Base-by-base conservation (phyloP, 345 rosid genomes). In the Brassica cretica region DNA sequence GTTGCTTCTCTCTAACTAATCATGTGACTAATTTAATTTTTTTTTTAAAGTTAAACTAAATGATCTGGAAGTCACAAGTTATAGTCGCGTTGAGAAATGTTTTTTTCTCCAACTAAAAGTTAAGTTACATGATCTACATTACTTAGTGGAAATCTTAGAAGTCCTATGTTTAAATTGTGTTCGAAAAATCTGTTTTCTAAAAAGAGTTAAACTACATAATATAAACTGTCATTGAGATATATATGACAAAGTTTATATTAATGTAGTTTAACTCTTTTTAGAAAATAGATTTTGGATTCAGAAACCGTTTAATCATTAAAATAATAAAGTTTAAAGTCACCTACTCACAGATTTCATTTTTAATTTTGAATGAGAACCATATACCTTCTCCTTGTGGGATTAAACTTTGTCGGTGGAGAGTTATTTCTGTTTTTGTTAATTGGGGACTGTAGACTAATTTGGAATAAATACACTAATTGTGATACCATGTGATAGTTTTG, bases 381-480 rank as follows among this genome's bases (percentile, higher is more conserved):
- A 55, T 55, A 39, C 14, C 14, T n/a, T 71, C 7, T 71, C 8
- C 11, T 37, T 25, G 2, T 29, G 46, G 76, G 15, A 10, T 12
- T 53, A 14, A 30, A 64, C 24, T 29, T 56, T 72, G 81, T 78
- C 77, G 81, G 81, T 60, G 81, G 69, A 60, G 30, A 7, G 51
- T 29, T 66, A 18, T 58, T 56, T 59, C 44, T 72, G 24, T 59
- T 66, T 72, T 78, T 78, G 68, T 56, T 37, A 53, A 53, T 18
- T 35, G 64, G 27, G 1, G 67, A 18, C 46, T 58, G 49, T 60
- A 2, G 14, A 61, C 2, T 72, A 15, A 44, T 27, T 77, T 56
- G 37, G 35, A 73, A 73, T 27, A 29, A 21, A 29, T 6, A 29
- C 30, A 73, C 69, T 44, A 46, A 71, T 5, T 33, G 30, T 58